phyloP scores from a whole-genome alignment of 1,139 yeast genomes.

The Pichia sp. region DNA sequence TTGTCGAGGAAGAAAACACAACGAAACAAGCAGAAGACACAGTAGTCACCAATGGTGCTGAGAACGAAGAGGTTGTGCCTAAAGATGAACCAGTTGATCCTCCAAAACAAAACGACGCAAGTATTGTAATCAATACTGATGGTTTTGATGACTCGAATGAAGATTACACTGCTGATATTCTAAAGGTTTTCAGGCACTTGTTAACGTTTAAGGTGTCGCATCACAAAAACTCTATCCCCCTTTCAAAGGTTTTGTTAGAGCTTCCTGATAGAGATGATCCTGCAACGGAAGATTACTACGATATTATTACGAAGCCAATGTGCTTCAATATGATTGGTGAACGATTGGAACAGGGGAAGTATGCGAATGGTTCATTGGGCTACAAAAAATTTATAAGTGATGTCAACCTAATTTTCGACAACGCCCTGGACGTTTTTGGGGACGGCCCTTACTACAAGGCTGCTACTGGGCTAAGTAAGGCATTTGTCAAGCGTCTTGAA shows the following conservation, averaged over 20 bases:
- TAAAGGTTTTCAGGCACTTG: conserved; percentile 17
- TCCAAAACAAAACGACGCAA: background rate
- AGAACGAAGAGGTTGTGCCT: background rate
- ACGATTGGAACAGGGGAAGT: conserved; percentile 41
- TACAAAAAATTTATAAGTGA: conserved; percentile 48
- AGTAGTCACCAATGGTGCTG: background rate
- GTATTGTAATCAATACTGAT: background rate
- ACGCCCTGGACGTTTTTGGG: conserved; percentile 57
- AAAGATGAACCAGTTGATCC: background rate
- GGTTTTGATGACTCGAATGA: conserved; percentile 11
- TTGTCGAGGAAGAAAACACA: background rate
- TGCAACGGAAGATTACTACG: conserved; percentile 74
- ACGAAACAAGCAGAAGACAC: background rate
- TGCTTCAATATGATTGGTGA: conserved; percentile 46
- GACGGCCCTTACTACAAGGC: conserved; percentile 54
- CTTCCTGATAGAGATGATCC: conserved; percentile 52
- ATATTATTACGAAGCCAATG: conserved; percentile 54
- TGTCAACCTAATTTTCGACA: conserved; percentile 47
- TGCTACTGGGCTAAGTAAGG: conserved; percentile 41
- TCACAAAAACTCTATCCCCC: conserved; percentile 21
- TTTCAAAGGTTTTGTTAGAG: conserved; percentile 34
- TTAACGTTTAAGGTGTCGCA: conserved; percentile 20
- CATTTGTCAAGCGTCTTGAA: conserved; percentile 28
- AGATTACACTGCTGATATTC: conserved; percentile 17
- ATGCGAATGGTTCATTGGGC: conserved; percentile 36